A percentile compares a stretch with the other conserved stretches of the same genome.
These are phyloP conservation scores for Chlamydomonas sp. DNA, from an alignment of 139 green algal species.

Conservation along the genomic window DNA sequence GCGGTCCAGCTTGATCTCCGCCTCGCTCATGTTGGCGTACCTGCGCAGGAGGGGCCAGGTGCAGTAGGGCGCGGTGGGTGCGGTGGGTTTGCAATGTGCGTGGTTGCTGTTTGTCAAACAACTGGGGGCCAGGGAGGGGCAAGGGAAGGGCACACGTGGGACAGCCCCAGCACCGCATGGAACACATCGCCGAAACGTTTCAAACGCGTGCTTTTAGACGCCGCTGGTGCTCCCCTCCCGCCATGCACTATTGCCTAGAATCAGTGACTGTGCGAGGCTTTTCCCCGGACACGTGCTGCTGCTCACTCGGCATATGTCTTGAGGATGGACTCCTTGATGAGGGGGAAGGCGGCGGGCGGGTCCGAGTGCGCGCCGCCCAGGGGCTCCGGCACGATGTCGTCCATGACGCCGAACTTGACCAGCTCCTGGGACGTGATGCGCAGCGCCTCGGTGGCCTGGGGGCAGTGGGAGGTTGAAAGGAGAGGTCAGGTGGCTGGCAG, in stretches of 20 bases:
- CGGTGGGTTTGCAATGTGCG: too few species aligned
- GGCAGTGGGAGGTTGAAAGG: background rate
- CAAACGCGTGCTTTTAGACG: background rate
- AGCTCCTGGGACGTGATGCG: constrained; percentile 92
- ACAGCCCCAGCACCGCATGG: too few species aligned
- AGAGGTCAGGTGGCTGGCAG: background rate
- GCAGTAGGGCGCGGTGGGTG: background rate
- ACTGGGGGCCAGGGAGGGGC: background rate
- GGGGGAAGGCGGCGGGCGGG: constrained; percentile 86
- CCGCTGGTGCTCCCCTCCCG: background rate
- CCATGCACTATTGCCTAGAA: background rate
- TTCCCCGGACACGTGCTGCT: too few species aligned
- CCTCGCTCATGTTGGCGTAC: constrained; percentile 76
- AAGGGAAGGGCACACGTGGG: background rate
- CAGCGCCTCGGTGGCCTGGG: constrained; percentile 91
- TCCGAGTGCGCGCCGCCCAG: constrained; percentile 91
- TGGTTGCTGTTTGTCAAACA: too few species aligned
- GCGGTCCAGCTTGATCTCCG: constrained; percentile 87
- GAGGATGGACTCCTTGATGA: constrained; percentile 86
- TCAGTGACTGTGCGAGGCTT: too few species aligned
- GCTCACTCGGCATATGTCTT: constrained; percentile 58
- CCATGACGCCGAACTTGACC: constrained; percentile 87
- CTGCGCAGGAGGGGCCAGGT: background rate
- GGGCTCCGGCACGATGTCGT: constrained; percentile 91
- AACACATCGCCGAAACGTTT: too few species aligned